phyloP scores from a whole-genome alignment of 2,329 filamentous ascomycete species.

The Parastagonospora avenae region DNA sequence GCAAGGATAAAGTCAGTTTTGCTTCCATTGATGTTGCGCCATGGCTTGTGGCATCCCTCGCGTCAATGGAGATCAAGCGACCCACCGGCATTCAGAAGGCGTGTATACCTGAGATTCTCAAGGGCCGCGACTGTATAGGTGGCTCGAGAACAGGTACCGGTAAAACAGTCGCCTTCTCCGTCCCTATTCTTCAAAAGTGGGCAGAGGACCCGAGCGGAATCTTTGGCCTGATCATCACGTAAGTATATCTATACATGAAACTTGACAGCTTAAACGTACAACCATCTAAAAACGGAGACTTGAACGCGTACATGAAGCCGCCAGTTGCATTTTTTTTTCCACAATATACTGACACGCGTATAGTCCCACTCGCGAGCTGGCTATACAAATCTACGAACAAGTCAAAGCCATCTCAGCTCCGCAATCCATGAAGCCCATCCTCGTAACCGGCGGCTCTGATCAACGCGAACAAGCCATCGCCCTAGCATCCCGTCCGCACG shows the following conservation, averaged over 20 bases:
- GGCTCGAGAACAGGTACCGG: constrained; percentile 94
- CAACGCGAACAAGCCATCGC: constrained; percentile 90
- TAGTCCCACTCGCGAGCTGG: constrained; percentile 70
- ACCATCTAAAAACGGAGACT: neutral
- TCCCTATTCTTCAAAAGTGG: constrained; percentile 93
- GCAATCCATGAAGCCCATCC: constrained; percentile 81
- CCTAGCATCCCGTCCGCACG: constrained; percentile 79
- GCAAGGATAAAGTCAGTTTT: constrained; percentile 65
- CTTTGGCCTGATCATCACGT: constrained; percentile 86
- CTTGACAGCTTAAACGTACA: neutral
- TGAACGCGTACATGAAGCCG: neutral
- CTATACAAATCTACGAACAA: constrained; percentile 95
- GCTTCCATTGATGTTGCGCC: constrained; percentile 73
- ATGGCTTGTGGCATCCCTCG: constrained; percentile 85
- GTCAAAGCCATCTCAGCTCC: constrained; percentile 90
- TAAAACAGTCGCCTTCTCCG: constrained; percentile 95
- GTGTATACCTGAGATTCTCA: constrained; percentile 90
- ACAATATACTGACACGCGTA: constrained; percentile 7
- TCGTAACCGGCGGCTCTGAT: constrained; percentile 92
- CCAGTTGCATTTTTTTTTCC: neutral
- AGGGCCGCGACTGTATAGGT: constrained; percentile 89
- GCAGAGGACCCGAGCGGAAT: constrained; percentile 89
- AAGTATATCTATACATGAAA: constrained; percentile 56
- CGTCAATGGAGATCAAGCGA: constrained; percentile 77
- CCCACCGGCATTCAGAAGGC: constrained; percentile 92